Conservation (phyloP, 306 rosid genomes). For the Phaseolus lunatus region DNA sequence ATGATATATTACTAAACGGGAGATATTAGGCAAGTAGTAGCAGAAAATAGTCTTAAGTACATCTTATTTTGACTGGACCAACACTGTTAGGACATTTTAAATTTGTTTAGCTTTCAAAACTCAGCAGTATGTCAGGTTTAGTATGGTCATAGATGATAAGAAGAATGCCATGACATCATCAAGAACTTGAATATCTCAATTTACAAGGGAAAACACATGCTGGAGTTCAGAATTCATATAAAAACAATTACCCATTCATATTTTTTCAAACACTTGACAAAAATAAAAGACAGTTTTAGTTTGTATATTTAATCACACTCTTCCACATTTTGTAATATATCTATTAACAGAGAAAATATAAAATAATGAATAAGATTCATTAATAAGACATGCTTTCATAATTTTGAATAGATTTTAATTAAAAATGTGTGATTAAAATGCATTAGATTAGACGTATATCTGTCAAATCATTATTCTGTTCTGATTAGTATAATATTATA, state of each 20-base stretch:
- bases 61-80: neutral
- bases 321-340: no score
- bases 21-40: neutral
- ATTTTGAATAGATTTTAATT: no score
- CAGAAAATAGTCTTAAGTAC: neutral
- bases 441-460: neutral
- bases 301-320: neutral
- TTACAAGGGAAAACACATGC: neutral
- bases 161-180: neutral
- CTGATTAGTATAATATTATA: neutral
- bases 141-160: slow-evolving; percentile 11
- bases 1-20: neutral
- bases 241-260: neutral
- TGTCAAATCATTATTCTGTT: slow-evolving; percentile 7
- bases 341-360: neutral
- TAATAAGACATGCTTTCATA: no score
- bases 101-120: neutral
- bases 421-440: neutral
- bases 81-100: neutral
- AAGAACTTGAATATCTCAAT: neutral
- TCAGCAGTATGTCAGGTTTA: neutral
- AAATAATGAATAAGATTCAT: neutral
- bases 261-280: neutral
- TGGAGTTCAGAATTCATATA: neutral
- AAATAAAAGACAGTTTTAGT: neutral